Evolutionary conservation across 108 stramenopile genomes (phyloP).

Genomic region (Conticribra weissflogii): DNA sequence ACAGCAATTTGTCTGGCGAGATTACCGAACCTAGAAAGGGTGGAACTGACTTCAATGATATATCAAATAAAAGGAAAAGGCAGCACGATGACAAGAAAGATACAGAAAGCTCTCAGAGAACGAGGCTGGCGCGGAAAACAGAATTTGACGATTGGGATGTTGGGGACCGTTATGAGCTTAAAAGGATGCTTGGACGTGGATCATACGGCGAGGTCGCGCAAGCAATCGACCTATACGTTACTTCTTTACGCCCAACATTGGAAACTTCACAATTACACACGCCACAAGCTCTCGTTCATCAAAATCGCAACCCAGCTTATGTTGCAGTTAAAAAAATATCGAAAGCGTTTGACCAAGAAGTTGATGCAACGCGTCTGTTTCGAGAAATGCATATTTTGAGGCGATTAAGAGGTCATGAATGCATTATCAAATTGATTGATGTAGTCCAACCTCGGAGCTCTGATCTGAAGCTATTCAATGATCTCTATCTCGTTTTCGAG

Average conservation of each 20-base stretch:
- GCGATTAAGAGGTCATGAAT: constrained; percentile 82
- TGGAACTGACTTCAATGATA: background rate
- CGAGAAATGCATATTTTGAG: constrained; percentile 95
- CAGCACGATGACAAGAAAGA: constrained; percentile 7
- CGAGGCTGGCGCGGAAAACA: constrained; percentile 10
- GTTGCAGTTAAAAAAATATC: constrained; percentile 96
- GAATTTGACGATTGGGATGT: constrained; percentile 94
- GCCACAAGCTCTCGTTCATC: constrained; percentile 3
- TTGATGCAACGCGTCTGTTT: constrained; percentile 90
- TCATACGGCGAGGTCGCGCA: constrained; percentile 98
- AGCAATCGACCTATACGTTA: constrained; percentile 74
- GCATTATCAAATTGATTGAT: constrained; percentile 92
- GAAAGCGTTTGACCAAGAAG: constrained; percentile 93
- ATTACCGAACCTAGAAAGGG: constrained; percentile 30
- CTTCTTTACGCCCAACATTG: constrained; percentile 8
- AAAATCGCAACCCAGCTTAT: constrained; percentile 48
- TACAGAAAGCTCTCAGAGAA: constrained; percentile 4
- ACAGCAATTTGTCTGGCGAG: constrained; percentile 26
- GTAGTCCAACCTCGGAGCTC: constrained; percentile 84
- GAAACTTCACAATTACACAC: constrained; percentile 1
- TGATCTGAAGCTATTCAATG: constrained; percentile 77
- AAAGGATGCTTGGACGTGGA: constrained; percentile 90
- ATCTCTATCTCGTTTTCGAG: constrained; percentile 92
- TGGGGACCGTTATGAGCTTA: constrained; percentile 84
- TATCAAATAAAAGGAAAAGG: too few species aligned